These are phyloP conservation scores for Aquilaria sinensis DNA, from an alignment of 345 rosid genomes.

Conservation along the genomic window DNA sequence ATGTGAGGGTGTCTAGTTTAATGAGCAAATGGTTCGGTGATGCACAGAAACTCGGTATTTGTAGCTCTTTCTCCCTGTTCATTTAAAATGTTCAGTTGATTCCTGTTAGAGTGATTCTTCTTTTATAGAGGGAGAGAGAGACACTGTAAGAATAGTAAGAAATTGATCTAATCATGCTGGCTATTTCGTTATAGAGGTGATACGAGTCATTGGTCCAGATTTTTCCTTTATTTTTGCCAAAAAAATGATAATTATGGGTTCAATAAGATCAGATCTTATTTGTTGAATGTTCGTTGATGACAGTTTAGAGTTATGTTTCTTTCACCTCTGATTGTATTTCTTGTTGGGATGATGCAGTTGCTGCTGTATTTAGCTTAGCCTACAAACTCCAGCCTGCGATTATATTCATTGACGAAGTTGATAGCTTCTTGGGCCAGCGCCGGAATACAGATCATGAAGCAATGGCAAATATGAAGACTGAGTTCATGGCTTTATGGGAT, in stretches of 20 bases:
- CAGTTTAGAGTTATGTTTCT: neutral
- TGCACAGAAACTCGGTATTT: slow-evolving; percentile 97
- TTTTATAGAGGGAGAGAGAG: neutral
- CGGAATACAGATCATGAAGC: slow-evolving; percentile 89
- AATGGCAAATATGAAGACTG: slow-evolving; percentile 91
- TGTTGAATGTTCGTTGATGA: too few species aligned
- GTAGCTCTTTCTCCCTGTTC: neutral
- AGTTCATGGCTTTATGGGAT: slow-evolving; percentile 99
- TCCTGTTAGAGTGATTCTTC: neutral
- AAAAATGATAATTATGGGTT: neutral
- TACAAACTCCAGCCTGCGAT: slow-evolving; percentile 94
- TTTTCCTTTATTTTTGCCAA: neutral
- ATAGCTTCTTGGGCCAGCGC: slow-evolving; percentile 94
- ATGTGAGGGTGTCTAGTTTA: slow-evolving; percentile 77
- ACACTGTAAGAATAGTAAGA: neutral
- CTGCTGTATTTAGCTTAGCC: slow-evolving; percentile 96
- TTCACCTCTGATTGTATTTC: neutral
- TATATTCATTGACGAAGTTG: slow-evolving; percentile 96
- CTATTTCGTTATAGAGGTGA: too few species aligned
- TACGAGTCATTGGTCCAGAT: too few species aligned
- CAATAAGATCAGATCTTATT: neutral
- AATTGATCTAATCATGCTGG: too few species aligned
- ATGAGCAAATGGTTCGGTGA: slow-evolving; percentile 99
- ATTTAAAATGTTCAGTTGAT: neutral
- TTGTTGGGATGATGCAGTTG: slow-evolving; percentile 44